Base-by-base conservation (phyloP, 805 yeast genomes). In the Teunomyces aglyptinius region DNA sequence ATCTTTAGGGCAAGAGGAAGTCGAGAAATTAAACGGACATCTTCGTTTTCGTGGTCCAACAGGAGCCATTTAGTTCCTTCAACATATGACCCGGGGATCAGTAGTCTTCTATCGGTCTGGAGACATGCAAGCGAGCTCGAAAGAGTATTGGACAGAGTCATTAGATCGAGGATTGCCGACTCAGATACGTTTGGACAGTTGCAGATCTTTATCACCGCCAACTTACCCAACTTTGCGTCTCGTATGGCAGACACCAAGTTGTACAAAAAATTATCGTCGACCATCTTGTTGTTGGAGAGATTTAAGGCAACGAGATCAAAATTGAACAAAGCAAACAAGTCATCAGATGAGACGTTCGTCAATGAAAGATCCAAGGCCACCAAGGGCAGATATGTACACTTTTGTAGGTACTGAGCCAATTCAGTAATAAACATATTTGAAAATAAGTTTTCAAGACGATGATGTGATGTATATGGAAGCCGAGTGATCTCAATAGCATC, bases 381-480 rank as follows among this genome's bases (percentile, higher is more conserved):
- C 49, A 48, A 51, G 31, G 55, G 64, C 19, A 7, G 38, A 48
- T 49, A 50, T 12, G 45, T 29, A n/a, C 63, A 41, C 10, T 46
- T 44, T 32, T 51, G 53, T 15, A 67, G 41, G 33, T 55, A 54
- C 6, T 42, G 12, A 2, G 50, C 52, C 3, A 71, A 39, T 13
- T 63, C 65, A 15, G 34, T 19, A 3, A 69, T 34, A 16, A 53
- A 47, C 8, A 66, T 53, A 47, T 71, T 70, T 18, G 57, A 49
- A 46, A 65, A 70, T 5, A 72, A 33, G 40, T 62, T 69, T 38
- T 71, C 76, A 20, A 72, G 41, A 33, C 77, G 50, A 56, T 71
- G 73, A 35, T 31, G 41, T 16, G 45, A 42, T 20, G 48, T 29
- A 13, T 45, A 44, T 19, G 63, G 59, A 15, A 56, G 45, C 7